phyloP scores from a whole-genome alignment of 768 basidiomycete genomes.

The Auricularia sp. region DNA sequence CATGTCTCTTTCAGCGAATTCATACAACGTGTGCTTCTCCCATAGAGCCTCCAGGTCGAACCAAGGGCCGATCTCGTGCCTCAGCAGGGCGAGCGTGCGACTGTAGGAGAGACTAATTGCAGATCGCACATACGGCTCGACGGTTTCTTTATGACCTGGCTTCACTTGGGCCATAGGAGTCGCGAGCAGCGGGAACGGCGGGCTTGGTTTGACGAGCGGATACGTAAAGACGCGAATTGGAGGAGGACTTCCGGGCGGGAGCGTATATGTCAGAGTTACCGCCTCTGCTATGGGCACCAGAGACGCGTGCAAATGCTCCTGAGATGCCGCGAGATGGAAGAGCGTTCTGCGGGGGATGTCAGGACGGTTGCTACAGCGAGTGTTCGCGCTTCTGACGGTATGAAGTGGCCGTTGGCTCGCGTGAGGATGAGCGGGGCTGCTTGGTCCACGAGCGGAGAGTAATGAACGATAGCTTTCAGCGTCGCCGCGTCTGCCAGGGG shows the following conservation, averaged over 20 bases:
- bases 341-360: slow-evolving; percentile 18
- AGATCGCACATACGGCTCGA: slow-evolving; percentile 27
- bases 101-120: slow-evolving; percentile 30
- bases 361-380: neutral
- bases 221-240: slow-evolving; percentile 27
- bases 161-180: slow-evolving; percentile 22
- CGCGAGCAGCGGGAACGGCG: slow-evolving; percentile 29
- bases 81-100: slow-evolving; percentile 28
- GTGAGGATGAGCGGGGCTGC: slow-evolving; percentile 20
- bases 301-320: slow-evolving; percentile 25
- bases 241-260: slow-evolving; percentile 18
- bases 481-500: slow-evolving; percentile 8
- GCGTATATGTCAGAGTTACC: slow-evolving; percentile 13
- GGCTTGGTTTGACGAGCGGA: slow-evolving; percentile 25
- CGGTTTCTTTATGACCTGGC: slow-evolving; percentile 11
- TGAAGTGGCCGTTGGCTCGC: slow-evolving; percentile 13
- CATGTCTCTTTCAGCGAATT: slow-evolving; percentile 38
- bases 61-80: slow-evolving; percentile 33
- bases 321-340: slow-evolving; percentile 29
- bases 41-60: slow-evolving; percentile 53
- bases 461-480: slow-evolving; percentile 27
- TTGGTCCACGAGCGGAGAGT: slow-evolving; percentile 21
- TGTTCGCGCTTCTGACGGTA: slow-evolving; percentile 19
- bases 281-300: slow-evolving; percentile 19
- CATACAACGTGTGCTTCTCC: slow-evolving; percentile 49